Evolutionary conservation across 768 basidiomycete species (phyloP).

Genomic region (Dioszegia hungarica): DNA sequence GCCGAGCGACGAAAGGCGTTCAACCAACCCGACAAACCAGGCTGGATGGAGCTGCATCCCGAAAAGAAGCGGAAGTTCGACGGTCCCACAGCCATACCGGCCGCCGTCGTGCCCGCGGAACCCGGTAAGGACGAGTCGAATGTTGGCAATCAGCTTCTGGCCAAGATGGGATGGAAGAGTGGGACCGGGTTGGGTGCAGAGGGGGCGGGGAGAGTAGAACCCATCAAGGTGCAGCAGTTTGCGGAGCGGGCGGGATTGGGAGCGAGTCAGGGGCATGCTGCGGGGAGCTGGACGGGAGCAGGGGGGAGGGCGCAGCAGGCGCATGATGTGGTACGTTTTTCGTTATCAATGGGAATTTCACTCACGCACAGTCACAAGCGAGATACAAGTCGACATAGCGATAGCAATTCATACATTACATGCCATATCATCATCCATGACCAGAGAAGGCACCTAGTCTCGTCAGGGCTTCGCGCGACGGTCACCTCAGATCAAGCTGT

Average conservation of each 20-base stretch:
- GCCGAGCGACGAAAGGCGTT: slow-evolving; percentile 83
- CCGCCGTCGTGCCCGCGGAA: slow-evolving; percentile 61
- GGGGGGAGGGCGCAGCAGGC: slow-evolving; percentile 36
- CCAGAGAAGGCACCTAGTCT: no score
- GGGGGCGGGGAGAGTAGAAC: slow-evolving; percentile 80
- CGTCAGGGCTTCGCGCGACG: no score
- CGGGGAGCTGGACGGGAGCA: slow-evolving; percentile 31
- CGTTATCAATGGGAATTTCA: no score
- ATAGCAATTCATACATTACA: no score
- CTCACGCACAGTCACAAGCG: not conserved
- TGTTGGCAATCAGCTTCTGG: slow-evolving; percentile 83
- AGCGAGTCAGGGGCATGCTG: slow-evolving; percentile 77
- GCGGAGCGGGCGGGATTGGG: slow-evolving; percentile 83
- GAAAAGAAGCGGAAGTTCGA: slow-evolving; percentile 53
- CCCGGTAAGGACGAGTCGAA: slow-evolving; percentile 78
- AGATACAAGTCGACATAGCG: no score
- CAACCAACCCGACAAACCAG: slow-evolving; percentile 82
- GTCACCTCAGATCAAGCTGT: no score
- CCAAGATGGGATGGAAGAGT: slow-evolving; percentile 98
- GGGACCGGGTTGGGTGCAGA: slow-evolving; percentile 78
- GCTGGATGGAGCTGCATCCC: slow-evolving; percentile 54
- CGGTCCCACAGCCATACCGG: slow-evolving; percentile 53
- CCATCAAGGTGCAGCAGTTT: slow-evolving; percentile 73
- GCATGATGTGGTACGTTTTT: slow-evolving; percentile 41
- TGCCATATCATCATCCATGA: no score